phyloP scores from a whole-genome alignment of 164 flowering plant species.

The Saururus chinensis region DNA sequence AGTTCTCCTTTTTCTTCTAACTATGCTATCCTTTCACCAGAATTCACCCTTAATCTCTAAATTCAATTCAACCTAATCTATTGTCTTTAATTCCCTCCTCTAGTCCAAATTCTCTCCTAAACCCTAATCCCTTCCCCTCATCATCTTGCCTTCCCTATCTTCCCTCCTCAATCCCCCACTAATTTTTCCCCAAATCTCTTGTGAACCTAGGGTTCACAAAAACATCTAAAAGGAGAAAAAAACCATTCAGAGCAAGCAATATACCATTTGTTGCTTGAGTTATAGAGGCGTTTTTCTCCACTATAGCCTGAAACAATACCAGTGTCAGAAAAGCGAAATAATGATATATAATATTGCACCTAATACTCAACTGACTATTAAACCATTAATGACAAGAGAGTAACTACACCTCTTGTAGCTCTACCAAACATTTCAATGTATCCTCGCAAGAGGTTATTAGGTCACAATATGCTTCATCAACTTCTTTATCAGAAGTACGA shows the following conservation, averaged over 20 bases:
- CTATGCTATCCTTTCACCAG: no score
- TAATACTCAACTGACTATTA: background rate
- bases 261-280: conserved; percentile 48
- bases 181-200: background rate
- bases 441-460: conserved; percentile 50
- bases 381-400: background rate
- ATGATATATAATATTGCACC: background rate
- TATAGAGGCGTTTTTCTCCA: conserved; percentile 70
- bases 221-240: no score
- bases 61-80: no score
- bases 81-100: no score
- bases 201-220: background rate
- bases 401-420: conserved; percentile 61
- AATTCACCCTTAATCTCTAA: no score
- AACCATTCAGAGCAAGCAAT: background rate
- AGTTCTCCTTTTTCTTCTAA: no score
- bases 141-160: no score
- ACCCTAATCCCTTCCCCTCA: no score
- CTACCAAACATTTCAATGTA: conserved; percentile 58
- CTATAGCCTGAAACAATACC: conserved; percentile 45
- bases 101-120: no score
- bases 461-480: conserved; percentile 52
- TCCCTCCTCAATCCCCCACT: no score
- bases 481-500: conserved; percentile 32
- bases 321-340: background rate